Base-by-base conservation (phyloP, 1,284 basidiomycete species). In the Sparassis latifolia region DNA sequence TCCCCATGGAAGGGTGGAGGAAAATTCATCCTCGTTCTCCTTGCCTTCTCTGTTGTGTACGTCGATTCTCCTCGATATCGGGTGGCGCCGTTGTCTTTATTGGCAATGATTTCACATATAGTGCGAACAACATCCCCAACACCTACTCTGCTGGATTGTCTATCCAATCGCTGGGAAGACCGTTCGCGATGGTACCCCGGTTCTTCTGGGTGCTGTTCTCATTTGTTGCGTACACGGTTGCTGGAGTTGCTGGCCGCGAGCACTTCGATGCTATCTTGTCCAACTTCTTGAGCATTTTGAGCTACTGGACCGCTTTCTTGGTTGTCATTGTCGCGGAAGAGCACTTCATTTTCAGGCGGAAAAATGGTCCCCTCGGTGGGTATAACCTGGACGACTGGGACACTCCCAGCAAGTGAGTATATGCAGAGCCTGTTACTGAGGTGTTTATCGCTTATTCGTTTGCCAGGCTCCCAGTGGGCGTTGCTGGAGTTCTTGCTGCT, bases 221-320 rank as follows among this genome's bases (percentile, higher is more conserved):
- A 10, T 79, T 78, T 55, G 62, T 74, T 12, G 66, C 73, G 44
- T 79, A 82, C 63, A 79, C 83, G 31, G 69, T 82, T 37, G 76
- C 82, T 0, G 79, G 80, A 12, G 76, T 86, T 44, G 79, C 75
- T 2, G 84, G 84, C 2, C 75, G 80, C 41, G 74, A 78, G 51
- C 77, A 80, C 59, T 84, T 86, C 62, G 75, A 75, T 40, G 69
- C 69, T 40, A 80, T 84, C 44, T 69, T 86, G 4, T 69, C 63
- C 38, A 83, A 76, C 60, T 72, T 74, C 64, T 64, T 82, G 33
- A 66, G 74, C 27, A 74, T 86, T 47, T 66, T 84, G 29, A 76
- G 78, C n/a, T 85, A 86, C 65, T 86, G 82, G 82, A 73, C 74
- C 0, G 76, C 78, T 1, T 77, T 83, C 61, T 81, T 82, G 62